These are phyloP conservation scores for Fraxinus baroniana DNA, from an alignment of 305 asterid species.

Conservation along the genomic window DNA sequence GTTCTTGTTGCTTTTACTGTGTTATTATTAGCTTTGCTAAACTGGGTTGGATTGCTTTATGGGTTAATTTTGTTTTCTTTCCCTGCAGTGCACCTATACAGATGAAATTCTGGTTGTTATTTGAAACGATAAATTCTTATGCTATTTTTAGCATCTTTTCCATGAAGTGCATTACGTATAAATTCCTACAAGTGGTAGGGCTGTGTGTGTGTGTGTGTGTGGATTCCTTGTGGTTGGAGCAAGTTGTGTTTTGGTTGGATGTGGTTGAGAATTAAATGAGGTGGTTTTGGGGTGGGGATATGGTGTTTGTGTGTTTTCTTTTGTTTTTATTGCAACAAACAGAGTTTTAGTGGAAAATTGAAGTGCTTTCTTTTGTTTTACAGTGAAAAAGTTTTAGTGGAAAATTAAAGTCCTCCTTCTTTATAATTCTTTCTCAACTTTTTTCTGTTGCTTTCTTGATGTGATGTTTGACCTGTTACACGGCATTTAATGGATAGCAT, in stretches of 20 bases:
- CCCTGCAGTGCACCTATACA: not conserved
- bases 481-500: slow-evolving; percentile 34
- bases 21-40: not conserved
- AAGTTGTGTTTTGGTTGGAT: slow-evolving; percentile 9
- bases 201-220: not conserved
- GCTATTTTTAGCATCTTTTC: not conserved
- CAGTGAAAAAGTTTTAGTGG: slow-evolving; percentile 40
- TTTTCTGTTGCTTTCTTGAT: slow-evolving; percentile 43
- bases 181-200: not conserved
- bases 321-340: slow-evolving; percentile 24
- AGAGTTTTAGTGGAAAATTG: slow-evolving; percentile 14
- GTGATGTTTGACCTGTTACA: slow-evolving; percentile 40
- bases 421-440: slow-evolving; percentile 33
- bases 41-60: not conserved
- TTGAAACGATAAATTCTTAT: not conserved
- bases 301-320: slow-evolving; percentile 10
- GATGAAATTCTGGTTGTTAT: not conserved
- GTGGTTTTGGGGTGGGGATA: slow-evolving; percentile 12
- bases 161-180: slow-evolving; percentile 1
- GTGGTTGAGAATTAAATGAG: slow-evolving; percentile 22
- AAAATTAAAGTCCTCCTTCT: slow-evolving; percentile 46
- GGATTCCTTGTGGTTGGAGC: slow-evolving; percentile 1
- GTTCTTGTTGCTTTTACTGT: not conserved
- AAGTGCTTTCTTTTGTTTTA: slow-evolving; percentile 18
- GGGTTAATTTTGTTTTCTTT: not conserved